Conservation (phyloP, 306 rosid species). For the Prunus campanulata region DNA sequence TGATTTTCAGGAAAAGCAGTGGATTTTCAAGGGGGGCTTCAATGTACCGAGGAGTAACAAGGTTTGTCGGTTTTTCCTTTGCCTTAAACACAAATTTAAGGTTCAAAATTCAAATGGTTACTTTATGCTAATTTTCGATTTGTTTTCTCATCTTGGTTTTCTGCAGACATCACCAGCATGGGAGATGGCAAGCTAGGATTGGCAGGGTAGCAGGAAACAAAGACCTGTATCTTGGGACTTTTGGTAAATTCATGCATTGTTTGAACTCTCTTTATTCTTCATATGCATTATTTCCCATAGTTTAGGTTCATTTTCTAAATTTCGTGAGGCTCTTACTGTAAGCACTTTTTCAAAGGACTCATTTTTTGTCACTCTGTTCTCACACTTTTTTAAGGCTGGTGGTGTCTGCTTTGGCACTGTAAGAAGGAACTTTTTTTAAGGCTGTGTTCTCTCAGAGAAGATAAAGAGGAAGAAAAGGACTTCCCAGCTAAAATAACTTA, state of each 20-base stretch:
- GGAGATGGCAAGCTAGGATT: conserved; percentile 99
- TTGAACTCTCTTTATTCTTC: background rate
- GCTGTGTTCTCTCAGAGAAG: conserved; percentile 28
- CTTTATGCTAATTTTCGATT: background rate
- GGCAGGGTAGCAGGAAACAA: conserved; percentile 99
- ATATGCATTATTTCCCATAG: background rate
- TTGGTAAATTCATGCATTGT: conserved; percentile 51
- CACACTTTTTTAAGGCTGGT: conserved; percentile 62
- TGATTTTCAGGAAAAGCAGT: conserved; percentile 81
- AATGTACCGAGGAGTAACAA: conserved; percentile 94
- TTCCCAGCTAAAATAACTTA: conserved; percentile 15
- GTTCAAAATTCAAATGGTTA: background rate
- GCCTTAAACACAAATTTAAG: background rate
- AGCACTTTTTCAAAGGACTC: background rate
- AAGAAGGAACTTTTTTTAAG: conserved; percentile 43
- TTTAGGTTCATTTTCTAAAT: background rate
- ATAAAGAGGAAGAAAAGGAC: conserved; percentile 6
- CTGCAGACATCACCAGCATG: conserved; percentile 93
- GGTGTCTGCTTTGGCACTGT: conserved; percentile 32
- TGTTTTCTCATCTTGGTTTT: background rate
- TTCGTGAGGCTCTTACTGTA: background rate
- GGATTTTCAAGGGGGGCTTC: conserved; percentile 99
- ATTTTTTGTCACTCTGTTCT: conserved; percentile 28
- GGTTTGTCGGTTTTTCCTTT: conserved; percentile 37
- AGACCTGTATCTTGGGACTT: conserved; percentile 96